Conservation (phyloP, 2,329 filamentous ascomycete species). For the Cordyceps javanica region DNA sequence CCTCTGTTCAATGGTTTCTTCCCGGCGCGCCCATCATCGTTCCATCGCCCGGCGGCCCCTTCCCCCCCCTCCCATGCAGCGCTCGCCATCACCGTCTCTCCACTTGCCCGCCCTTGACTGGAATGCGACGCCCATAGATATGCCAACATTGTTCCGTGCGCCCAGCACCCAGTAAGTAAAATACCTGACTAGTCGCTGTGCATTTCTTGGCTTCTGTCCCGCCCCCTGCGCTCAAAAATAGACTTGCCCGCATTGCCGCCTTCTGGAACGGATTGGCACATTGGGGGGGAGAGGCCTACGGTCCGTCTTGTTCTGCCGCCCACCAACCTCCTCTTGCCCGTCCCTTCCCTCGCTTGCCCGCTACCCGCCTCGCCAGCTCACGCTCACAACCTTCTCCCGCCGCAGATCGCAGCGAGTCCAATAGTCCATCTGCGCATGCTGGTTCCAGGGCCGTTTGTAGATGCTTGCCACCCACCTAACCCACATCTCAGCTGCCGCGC, state of each 20-base stretch:
- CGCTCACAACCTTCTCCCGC: no score
- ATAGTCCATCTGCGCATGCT: no score
- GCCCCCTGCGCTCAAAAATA: neutral
- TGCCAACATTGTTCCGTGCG: neutral
- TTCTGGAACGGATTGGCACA: slow-evolving; percentile 7
- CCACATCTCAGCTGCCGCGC: neutral
- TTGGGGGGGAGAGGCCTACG: neutral
- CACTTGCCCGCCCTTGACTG: neutral
- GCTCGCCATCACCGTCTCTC: neutral
- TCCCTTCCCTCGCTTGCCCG: neutral
- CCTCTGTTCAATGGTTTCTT: no score
- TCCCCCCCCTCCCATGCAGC: no score
- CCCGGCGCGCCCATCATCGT: neutral
- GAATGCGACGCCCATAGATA: neutral
- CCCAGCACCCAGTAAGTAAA: no score
- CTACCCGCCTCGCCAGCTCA: no score
- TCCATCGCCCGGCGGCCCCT: neutral
- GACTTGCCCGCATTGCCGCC: neutral
- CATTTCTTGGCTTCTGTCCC: neutral
- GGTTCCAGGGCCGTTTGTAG: no score
- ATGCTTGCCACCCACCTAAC: no score
- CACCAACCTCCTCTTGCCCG: neutral
- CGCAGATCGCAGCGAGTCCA: no score
- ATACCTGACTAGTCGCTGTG: neutral
- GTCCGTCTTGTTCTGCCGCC: neutral